phyloP scores from a whole-genome alignment of 2,329 filamentous ascomycete species.

The Calonectria hongkongensis region DNA sequence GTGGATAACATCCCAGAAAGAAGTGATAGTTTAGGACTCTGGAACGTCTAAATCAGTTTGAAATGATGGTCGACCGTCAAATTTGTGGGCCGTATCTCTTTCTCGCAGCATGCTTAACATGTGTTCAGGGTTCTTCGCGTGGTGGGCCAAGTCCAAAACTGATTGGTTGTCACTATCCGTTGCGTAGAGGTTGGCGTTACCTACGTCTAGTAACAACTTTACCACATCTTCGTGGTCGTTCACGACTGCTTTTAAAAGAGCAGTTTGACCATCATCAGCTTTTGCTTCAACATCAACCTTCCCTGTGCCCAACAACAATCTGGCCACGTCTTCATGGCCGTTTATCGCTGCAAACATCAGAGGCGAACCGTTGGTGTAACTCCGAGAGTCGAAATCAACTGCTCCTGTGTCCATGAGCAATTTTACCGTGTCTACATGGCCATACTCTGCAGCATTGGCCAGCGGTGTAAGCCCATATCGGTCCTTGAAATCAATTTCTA shows the following conservation, averaged over 20 bases:
- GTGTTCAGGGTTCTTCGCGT: too few species aligned
- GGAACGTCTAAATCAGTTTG: too few species aligned
- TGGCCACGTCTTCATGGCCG: neutral
- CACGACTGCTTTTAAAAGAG: neutral
- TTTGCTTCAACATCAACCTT: neutral
- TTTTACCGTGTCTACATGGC: neutral
- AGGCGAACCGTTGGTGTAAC: neutral
- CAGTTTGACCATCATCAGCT: neutral
- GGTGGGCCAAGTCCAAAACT: neutral
- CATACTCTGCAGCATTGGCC: neutral
- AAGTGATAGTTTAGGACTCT: too few species aligned
- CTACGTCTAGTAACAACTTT: neutral
- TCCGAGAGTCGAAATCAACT: neutral
- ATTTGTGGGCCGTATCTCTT: too few species aligned
- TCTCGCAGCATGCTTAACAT: too few species aligned
- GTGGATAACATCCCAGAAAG: too few species aligned
- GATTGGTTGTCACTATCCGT: neutral
- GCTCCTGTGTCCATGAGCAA: neutral
- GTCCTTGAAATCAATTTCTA: neutral
- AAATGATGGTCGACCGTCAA: too few species aligned
- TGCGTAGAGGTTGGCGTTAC: neutral
- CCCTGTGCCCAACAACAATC: neutral
- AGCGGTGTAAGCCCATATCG: neutral
- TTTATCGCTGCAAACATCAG: neutral
- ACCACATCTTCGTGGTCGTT: neutral